Conservation (phyloP, 75 land plant species). For the Adiantum capillusveneris region DNA sequence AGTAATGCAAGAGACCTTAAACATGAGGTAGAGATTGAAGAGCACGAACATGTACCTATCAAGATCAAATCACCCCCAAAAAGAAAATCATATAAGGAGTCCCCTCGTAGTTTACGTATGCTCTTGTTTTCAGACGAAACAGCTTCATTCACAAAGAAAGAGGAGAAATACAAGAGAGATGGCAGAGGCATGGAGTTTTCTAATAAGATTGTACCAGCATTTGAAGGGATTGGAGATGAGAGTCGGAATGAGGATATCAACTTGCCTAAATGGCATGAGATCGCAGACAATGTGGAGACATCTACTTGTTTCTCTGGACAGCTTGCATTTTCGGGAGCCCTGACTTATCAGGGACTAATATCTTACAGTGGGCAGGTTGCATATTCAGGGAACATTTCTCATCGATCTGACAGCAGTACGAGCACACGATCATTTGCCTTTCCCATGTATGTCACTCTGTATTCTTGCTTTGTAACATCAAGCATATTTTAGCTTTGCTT, state of each 20-base stretch:
- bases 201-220: background rate
- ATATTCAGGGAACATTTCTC: slow-evolving; percentile 62
- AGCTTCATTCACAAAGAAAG: background rate
- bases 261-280: background rate
- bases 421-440: slow-evolving; percentile 92
- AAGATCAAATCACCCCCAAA: background rate
- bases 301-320: slow-evolving; percentile 3
- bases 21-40: too few relatives aligned
- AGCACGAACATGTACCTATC: too few relatives aligned
- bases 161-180: background rate
- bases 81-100: background rate
- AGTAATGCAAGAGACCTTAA: too few relatives aligned
- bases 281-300: background rate
- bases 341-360: slow-evolving; percentile 14
- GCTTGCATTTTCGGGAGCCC: slow-evolving; percentile 2
- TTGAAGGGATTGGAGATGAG: background rate
- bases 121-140: background rate
- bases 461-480: background rate
- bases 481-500: background rate
- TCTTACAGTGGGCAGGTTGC: slow-evolving; percentile 42
- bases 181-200: background rate
- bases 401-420: slow-evolving; percentile 75
- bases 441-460: slow-evolving; percentile 57
- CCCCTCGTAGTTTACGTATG: background rate
- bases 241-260: background rate